Percentiles rank a stretch among this genome's conserved stretches.
Conservation (phyloP, 2,329 filamentous ascomycete genomes). For the Cyclaneusma minus region DNA sequence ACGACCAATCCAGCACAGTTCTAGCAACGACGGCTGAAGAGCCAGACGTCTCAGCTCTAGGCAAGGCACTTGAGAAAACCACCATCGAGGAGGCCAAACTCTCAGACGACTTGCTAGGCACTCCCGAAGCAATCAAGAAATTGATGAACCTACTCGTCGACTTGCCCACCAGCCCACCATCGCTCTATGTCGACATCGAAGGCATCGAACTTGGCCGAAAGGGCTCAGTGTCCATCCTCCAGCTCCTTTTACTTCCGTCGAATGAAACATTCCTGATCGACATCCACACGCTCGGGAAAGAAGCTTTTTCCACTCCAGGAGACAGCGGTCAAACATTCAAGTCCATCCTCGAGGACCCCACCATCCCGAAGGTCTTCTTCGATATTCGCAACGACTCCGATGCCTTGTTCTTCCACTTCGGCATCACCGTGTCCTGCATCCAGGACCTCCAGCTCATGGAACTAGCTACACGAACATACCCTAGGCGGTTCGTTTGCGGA, state of each 20-base stretch:
- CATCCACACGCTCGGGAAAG: conserved; percentile 19
- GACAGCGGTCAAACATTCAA: conserved; percentile 18
- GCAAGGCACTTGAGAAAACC: no score
- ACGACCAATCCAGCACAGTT: no score
- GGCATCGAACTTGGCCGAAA: conserved; percentile 23
- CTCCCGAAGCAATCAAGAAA: no score
- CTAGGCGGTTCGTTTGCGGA: conserved; percentile 16
- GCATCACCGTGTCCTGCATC: conserved; percentile 26
- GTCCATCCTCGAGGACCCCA: conserved; percentile 26
- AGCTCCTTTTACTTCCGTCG: conserved; percentile 17
- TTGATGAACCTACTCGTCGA: conserved; percentile 6
- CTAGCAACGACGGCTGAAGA: no score
- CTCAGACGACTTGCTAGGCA: no score
- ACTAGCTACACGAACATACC: conserved; percentile 19
- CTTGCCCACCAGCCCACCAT: conserved; percentile 13
- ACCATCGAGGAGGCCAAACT: no score
- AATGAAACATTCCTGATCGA: conserved; percentile 24
- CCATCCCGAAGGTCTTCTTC: conserved; percentile 36
- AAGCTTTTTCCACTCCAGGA: conserved; percentile 20
- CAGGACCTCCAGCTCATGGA: conserved; percentile 43
- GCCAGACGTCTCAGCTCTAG: no score
- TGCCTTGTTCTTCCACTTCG: conserved; percentile 30
- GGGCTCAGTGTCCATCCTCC: conserved; percentile 26
- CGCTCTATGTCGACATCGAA: conserved; percentile 29
- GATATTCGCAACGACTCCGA: conserved; percentile 44